Evolutionary conservation across 2,329 filamentous ascomycete genomes (phyloP).

Genomic region (Macrophomina phaseolina): DNA sequence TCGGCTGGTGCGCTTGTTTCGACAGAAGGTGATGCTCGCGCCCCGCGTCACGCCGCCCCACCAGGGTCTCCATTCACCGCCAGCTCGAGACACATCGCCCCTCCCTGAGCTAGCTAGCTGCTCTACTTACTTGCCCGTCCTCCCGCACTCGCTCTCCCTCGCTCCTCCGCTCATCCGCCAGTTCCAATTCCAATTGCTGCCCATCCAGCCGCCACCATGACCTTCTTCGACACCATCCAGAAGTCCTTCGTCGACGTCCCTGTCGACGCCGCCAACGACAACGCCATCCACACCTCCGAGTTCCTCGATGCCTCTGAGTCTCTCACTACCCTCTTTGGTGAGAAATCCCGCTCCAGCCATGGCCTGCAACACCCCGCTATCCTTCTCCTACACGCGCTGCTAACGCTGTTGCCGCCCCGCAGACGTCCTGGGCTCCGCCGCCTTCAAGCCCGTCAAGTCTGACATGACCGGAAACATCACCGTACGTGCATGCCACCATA

Average conservation of each 20-base stretch:
- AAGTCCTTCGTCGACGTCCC: constrained; percentile 84
- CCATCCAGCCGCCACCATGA: constrained; percentile 44
- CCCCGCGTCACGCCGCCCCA: constrained; percentile 21
- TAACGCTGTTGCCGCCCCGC: constrained; percentile 7
- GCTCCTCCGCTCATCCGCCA: not conserved
- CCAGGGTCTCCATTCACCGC: constrained; percentile 21
- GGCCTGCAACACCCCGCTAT: not conserved
- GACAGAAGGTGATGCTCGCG: constrained; percentile 6
- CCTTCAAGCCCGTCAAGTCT: constrained; percentile 88
- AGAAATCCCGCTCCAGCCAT: constrained; percentile 26
- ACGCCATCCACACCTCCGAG: constrained; percentile 75
- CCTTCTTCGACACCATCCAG: constrained; percentile 86
- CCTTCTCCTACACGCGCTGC: not conserved
- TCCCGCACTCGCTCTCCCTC: not conserved
- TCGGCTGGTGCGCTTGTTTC: constrained; percentile 20
- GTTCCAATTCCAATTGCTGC: not conserved
- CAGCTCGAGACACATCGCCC: constrained; percentile 16
- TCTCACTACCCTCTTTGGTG: constrained; percentile 85
- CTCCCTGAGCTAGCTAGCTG: not conserved
- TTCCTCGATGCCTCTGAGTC: constrained; percentile 93
- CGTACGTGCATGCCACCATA: constrained; percentile 54
- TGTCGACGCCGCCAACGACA: constrained; percentile 74
- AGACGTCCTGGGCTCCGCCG: constrained; percentile 69
- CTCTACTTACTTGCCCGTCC: not conserved
- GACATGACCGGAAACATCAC: constrained; percentile 93